Evolutionary conservation across 176 grass and related monocot species (phyloP).

Genomic region (Carex myosuroides): DNA sequence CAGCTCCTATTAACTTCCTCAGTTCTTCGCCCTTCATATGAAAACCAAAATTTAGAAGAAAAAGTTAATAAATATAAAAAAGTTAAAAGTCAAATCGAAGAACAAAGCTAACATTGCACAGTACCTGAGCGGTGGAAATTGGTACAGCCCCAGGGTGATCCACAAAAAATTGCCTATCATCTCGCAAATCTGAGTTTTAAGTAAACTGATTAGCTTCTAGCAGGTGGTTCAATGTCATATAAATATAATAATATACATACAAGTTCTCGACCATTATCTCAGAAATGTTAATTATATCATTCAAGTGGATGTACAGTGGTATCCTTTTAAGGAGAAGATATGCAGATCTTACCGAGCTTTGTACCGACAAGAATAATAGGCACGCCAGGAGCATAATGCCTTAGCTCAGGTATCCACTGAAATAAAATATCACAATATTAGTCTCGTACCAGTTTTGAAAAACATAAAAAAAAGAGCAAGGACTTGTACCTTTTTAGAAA

Average conservation of each 20-base stretch:
- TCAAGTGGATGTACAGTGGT: background rate
- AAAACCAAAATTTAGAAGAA: slow-evolving; percentile 4
- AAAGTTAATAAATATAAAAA: background rate
- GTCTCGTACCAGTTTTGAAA: background rate
- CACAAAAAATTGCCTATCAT: slow-evolving; percentile 37
- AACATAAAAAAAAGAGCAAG: background rate
- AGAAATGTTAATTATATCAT: background rate
- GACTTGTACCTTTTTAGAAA: slow-evolving; percentile 51
- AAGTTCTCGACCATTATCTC: background rate
- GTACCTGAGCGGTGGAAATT: slow-evolving; percentile 31
- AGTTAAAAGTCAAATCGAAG: background rate
- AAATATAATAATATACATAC: background rate
- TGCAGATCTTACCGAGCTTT: slow-evolving; percentile 47
- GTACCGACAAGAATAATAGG: slow-evolving; percentile 66
- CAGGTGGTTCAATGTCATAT: background rate
- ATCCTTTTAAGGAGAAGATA: slow-evolving; percentile 3
- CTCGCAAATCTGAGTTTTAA: slow-evolving; percentile 33
- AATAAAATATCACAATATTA: slow-evolving; percentile 6
- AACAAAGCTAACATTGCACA: background rate
- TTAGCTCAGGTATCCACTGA: slow-evolving; percentile 75
- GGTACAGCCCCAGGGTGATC: slow-evolving; percentile 37
- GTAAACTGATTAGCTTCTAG: background rate
- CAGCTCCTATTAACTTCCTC: slow-evolving; percentile 59
- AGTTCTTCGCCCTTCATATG: slow-evolving; percentile 59
- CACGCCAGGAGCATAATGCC: slow-evolving; percentile 74